These are phyloP conservation scores for Alternaria arbusti DNA, from an alignment of 2,329 filamentous ascomycete species.

Conservation along the genomic window DNA sequence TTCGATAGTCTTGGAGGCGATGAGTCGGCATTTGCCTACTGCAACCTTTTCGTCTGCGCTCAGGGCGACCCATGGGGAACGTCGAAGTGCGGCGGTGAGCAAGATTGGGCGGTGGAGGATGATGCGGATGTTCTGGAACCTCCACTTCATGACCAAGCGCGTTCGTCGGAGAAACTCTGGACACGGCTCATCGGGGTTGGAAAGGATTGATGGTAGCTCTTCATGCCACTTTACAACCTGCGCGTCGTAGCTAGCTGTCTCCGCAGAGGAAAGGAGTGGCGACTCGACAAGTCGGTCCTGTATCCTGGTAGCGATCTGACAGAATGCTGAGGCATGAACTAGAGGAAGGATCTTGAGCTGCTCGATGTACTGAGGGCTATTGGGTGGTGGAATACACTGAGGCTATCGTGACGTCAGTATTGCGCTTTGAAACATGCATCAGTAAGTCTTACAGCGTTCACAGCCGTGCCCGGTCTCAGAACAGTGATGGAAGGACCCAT, in stretches of 20 bases:
- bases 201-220: conserved; percentile 63
- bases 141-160: conserved; percentile 80
- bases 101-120: conserved; percentile 76
- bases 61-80: conserved; percentile 58
- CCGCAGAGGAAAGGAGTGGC: conserved; percentile 69
- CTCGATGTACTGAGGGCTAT: conserved; percentile 50
- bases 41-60: conserved; percentile 70
- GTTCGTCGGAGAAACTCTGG: conserved; percentile 73
- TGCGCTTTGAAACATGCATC: not conserved
- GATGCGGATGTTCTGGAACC: conserved; percentile 79
- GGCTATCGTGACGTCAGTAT: conserved; percentile 17
- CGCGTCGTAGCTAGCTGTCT: conserved; percentile 70
- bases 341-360: conserved; percentile 73
- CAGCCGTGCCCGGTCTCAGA: conserved; percentile 42
- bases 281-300: conserved; percentile 76
- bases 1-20: conserved; percentile 73
- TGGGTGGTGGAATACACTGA: conserved; percentile 36
- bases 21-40: conserved; percentile 71
- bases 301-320: conserved; percentile 77
- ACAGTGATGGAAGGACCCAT: conserved; percentile 50
- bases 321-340: conserved; percentile 79
- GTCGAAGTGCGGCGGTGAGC: conserved; percentile 66
- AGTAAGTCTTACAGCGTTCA: conserved; percentile 35
- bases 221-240: conserved; percentile 77
- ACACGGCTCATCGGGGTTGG: conserved; percentile 64